Evolutionary conservation across 371 early-diverging fungal genomes (phyloP).

Genomic region (Cokeromyces recurvatus): DNA sequence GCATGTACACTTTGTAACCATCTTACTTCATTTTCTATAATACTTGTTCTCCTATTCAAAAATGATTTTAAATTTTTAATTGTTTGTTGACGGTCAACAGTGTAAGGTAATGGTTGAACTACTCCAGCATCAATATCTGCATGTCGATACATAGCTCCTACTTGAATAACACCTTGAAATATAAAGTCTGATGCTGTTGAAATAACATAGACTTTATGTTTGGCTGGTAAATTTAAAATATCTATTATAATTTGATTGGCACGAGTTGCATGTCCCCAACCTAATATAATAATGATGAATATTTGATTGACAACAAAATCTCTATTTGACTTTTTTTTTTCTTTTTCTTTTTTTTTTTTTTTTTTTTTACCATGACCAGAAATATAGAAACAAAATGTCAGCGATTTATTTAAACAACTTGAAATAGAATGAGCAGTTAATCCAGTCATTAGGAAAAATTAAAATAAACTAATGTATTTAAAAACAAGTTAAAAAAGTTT

Average conservation of each 20-base stretch:
- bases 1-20: constrained; percentile 54
- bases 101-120: constrained; percentile 68
- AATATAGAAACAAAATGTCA: constrained; percentile 64
- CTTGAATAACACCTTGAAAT: constrained; percentile 55
- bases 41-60: constrained; percentile 41
- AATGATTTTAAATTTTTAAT: constrained; percentile 45
- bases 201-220: constrained; percentile 59
- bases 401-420: constrained; percentile 16
- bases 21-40: constrained; percentile 42
- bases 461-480: too few species aligned
- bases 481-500: too few species aligned
- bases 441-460: constrained; percentile 27
- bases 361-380: constrained; percentile 57
- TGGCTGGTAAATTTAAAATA: constrained; percentile 49
- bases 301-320: neutral
- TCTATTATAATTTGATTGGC: constrained; percentile 58
- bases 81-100: constrained; percentile 59
- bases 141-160: constrained; percentile 58
- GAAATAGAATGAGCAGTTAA: constrained; percentile 20
- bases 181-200: constrained; percentile 64
- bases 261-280: constrained; percentile 70
- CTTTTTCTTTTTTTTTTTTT: neutral
- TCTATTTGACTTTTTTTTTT: neutral
- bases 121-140: constrained; percentile 67
- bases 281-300: constrained; percentile 19